A percentile compares a stretch with the other conserved stretches of the same genome.
These are phyloP conservation scores for Aspergillus clavatus DNA, from an alignment of 2,329 filamentous ascomycete genomes.

Conservation along the genomic window DNA sequence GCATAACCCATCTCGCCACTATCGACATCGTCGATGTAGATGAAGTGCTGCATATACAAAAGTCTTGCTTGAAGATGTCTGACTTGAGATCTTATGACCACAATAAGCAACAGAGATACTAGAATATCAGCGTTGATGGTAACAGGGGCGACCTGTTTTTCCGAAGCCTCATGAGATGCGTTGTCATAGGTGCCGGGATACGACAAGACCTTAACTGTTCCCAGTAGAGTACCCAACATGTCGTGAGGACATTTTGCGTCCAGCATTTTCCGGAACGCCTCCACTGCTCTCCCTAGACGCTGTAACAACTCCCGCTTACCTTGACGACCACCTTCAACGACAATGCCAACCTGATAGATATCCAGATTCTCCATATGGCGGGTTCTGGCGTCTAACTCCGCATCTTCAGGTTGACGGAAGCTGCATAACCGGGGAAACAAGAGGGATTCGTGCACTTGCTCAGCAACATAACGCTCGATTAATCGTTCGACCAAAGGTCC, in stretches of 20 bases:
- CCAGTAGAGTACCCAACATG: conserved; percentile 76
- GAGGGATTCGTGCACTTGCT: conserved; percentile 80
- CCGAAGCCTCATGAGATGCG: conserved; percentile 39
- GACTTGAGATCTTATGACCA: conserved; percentile 86
- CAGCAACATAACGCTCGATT: conserved; percentile 90
- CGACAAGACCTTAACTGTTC: conserved; percentile 79
- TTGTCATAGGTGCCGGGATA: conserved; percentile 49
- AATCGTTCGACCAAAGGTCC: conserved; percentile 86
- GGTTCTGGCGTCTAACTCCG: conserved; percentile 83
- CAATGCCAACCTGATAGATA: conserved; percentile 87
- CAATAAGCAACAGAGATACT: conserved; percentile 83
- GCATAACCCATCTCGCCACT: conserved; percentile 95
- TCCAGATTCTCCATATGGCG: conserved; percentile 91
- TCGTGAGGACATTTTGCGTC: conserved; percentile 76
- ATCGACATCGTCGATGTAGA: conserved; percentile 96
- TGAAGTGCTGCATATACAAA: conserved; percentile 94
- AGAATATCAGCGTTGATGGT: conserved; percentile 84
- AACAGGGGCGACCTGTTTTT: conserved; percentile 53
- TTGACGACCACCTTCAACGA: conserved; percentile 69
- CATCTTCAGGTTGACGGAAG: conserved; percentile 74
- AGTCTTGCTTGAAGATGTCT: conserved; percentile 82
- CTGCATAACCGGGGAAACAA: conserved; percentile 78
- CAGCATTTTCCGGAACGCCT: conserved; percentile 82
- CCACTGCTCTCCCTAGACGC: conserved; percentile 71
- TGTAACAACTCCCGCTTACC: conserved; percentile 78